Conservation (phyloP, 208 protist species). For the Angomonas desouzai region DNA sequence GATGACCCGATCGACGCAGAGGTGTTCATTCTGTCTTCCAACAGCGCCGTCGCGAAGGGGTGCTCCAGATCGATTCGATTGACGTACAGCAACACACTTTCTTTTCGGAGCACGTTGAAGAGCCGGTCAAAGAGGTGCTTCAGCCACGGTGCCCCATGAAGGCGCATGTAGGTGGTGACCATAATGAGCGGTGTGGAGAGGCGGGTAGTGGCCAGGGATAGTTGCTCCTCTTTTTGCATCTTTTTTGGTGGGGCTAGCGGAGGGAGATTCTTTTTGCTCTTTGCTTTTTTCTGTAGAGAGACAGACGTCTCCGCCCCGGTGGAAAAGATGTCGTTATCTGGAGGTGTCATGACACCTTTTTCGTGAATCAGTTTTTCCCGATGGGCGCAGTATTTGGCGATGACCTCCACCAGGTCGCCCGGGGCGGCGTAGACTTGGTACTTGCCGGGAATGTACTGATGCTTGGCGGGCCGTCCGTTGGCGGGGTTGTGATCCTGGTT, state of each 20-base stretch:
- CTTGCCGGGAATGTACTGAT: constrained; percentile 32
- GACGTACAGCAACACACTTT: constrained; percentile 83
- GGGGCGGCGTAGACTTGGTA: constrained; percentile 31
- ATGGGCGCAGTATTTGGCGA: constrained; percentile 37
- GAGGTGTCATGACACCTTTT: background rate
- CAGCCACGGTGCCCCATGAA: constrained; percentile 82
- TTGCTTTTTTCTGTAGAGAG: background rate
- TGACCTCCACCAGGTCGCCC: constrained; percentile 41
- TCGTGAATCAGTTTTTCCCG: constrained; percentile 15
- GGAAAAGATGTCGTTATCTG: background rate
- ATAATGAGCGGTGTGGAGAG: constrained; percentile 66
- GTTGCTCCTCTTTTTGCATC: background rate
- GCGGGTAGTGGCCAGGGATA: constrained; percentile 28
- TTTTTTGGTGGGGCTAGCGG: background rate
- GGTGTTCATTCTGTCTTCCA: background rate
- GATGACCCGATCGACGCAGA: background rate
- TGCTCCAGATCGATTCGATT: constrained; percentile 70
- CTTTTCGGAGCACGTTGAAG: constrained; percentile 73
- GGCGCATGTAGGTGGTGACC: constrained; percentile 71
- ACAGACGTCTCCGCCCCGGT: background rate
- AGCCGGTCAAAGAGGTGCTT: constrained; percentile 63
- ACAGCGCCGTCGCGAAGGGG: background rate
- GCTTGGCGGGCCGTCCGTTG: constrained; percentile 5
- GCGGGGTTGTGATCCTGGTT: background rate
- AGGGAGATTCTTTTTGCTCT: constrained; percentile 1